phyloP scores from a whole-genome alignment of 495 filamentous ascomycete genomes.

The Neohortaea acidophila region DNA sequence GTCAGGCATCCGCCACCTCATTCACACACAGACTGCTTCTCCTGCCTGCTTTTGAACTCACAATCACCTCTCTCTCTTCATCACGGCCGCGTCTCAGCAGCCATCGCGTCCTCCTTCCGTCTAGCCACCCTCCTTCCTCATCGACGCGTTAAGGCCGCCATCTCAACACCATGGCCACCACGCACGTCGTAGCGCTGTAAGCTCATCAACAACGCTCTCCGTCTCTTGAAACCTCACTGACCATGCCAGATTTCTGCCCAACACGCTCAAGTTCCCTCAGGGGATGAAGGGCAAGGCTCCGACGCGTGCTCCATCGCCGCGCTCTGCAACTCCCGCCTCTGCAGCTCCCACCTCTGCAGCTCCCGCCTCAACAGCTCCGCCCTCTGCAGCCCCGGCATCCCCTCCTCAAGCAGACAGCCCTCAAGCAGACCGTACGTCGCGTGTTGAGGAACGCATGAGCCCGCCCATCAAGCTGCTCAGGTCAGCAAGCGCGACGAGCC shows the following conservation, averaged over 20 bases:
- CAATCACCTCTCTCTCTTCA: no score
- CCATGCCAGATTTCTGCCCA: slow-evolving; percentile 59
- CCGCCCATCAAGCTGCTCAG: slow-evolving; percentile 31
- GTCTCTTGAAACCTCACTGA: background rate
- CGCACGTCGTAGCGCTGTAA: slow-evolving; percentile 7
- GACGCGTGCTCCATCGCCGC: no score
- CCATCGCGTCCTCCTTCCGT: no score
- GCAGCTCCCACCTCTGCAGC: slow-evolving; percentile 7
- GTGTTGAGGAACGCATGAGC: slow-evolving; percentile 5
- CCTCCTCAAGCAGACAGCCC: background rate
- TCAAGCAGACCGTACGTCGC: background rate
- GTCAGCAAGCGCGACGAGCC: slow-evolving; percentile 11
- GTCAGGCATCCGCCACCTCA: no score
- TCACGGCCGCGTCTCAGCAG: no score
- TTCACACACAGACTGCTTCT: no score
- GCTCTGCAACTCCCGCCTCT: slow-evolving; percentile 27
- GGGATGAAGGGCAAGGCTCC: slow-evolving; percentile 11
- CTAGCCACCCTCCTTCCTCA: no score
- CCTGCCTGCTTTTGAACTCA: no score
- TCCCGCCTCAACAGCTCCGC: no score
- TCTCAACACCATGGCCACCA: slow-evolving; percentile 3
- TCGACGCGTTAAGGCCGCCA: no score
- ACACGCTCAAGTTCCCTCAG: slow-evolving; percentile 64
- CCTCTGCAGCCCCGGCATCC: background rate
- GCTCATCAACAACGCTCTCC: background rate